Conservation (phyloP, 176 grass and related monocot species). For the Alloteropsis semialata region DNA sequence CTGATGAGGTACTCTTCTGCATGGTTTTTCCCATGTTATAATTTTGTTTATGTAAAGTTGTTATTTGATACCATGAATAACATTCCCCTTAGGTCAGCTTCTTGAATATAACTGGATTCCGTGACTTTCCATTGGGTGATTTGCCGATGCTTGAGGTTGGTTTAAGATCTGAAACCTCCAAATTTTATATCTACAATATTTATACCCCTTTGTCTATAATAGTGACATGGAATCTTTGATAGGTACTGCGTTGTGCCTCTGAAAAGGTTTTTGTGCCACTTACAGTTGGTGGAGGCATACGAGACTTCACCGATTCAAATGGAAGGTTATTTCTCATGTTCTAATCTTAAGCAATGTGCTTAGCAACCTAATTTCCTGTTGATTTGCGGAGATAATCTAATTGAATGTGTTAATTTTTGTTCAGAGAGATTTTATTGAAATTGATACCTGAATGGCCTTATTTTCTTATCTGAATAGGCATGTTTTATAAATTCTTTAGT, state of each 20-base stretch:
- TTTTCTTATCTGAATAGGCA: neutral
- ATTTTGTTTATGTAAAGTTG: conserved; percentile 10
- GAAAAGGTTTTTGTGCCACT: conserved; percentile 99
- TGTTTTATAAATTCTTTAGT: neutral
- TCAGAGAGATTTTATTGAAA: conserved; percentile 20
- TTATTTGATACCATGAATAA: conserved; percentile 34
- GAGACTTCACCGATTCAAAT: conserved; percentile 95
- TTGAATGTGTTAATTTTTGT: conserved; percentile 14
- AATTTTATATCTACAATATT: neutral
- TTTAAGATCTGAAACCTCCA: conserved; percentile 22
- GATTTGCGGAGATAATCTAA: conserved; percentile 10
- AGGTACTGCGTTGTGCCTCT: conserved; percentile 84
- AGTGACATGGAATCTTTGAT: conserved; percentile 31
- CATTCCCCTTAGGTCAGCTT: conserved; percentile 73
- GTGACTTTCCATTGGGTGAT: conserved; percentile 96
- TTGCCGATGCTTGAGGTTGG: conserved; percentile 98
- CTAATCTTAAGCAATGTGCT: neutral
- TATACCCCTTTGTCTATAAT: neutral
- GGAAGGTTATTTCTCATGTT: conserved; percentile 60
- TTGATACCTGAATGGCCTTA: neutral
- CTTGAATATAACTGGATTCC: conserved; percentile 99
- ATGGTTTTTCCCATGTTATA: neutral
- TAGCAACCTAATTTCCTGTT: conserved; percentile 11
- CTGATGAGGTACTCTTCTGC: conserved; percentile 77
- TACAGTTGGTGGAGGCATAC: conserved; percentile 98